Base-by-base conservation (phyloP, 1,139 yeast genomes). In the Saccharomyces hybrid region DNA sequence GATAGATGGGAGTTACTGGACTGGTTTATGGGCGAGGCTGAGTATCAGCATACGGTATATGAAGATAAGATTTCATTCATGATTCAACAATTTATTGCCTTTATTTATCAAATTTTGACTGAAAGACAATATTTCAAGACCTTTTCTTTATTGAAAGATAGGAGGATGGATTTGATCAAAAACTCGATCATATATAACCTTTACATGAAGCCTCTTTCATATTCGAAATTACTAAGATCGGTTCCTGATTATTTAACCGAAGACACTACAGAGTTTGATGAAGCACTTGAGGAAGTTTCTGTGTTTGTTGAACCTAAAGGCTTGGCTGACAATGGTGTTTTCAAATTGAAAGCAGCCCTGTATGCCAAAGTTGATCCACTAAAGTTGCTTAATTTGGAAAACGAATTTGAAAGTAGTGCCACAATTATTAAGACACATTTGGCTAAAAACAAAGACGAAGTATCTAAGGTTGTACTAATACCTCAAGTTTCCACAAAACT, bases 1-100 rank as follows among this genome's bases (percentile, higher is more conserved):
- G 82, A 80, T 52, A 73, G 87, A 56, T 86, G 86, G 84, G 88
- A 81, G 58, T 64, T 86, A 31, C 61, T 73, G 19, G 72, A 71
- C 0, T 84, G 89, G 84, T 78, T 75, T 57, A 61, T 64, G n/a
- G 77, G 77, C 19, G 59, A 62, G 2, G 71, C 68, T 1, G 73
- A 69, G 2, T 63, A 71, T 16, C 67, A 68, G 46, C 65, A 71
- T 0, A 82, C 87, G 0, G 67, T 78, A 1, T 86, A 84, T 63
- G 84, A 82, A 52, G 88, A 84, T 34, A 76, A 83, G 55, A 76
- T 82, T 41, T 62, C 71, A 14, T 68, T 77, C 1, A 75, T 85
- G 14, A 66, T 80, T 11, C 84, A 81, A 56, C 81, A 78, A 53
- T 75, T 85, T 51, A 66, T 85, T 46, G 68, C 77, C 0, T 82